Percentiles rank a stretch among this genome's conserved stretches.
These are phyloP conservation scores for Gynochthodes officinalis DNA, from an alignment of 257 asterid genomes.

Conservation along the genomic window DNA sequence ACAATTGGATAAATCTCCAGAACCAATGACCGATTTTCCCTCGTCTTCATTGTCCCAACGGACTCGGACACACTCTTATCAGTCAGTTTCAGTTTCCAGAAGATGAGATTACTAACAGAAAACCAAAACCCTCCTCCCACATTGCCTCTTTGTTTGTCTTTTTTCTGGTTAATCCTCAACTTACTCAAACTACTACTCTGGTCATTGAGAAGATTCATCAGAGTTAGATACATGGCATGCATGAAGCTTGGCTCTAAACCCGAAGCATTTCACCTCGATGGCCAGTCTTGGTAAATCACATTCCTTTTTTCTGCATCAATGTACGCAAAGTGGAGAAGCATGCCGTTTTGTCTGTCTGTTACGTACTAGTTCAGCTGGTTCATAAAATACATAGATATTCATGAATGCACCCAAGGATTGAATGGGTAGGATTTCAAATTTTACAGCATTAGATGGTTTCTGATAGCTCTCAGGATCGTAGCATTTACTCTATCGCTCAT, in stretches of 20 bases:
- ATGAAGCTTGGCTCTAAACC: slow-evolving; percentile 83
- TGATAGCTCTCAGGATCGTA: no score
- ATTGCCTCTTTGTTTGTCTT: background rate
- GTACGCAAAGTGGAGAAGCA: no score
- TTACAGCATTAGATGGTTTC: no score
- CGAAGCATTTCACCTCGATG: slow-evolving; percentile 72
- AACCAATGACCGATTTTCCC: slow-evolving; percentile 12
- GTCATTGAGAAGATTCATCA: background rate
- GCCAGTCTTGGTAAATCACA: slow-evolving; percentile 56
- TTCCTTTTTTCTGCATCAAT: background rate
- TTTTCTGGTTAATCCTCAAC: background rate
- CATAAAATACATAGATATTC: no score
- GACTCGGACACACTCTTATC: slow-evolving; percentile 40
- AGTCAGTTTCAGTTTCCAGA: slow-evolving; percentile 12
- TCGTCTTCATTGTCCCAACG: slow-evolving; percentile 26
- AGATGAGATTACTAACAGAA: background rate
- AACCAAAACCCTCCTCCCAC: background rate
- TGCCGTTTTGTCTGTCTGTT: no score
- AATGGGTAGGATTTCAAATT: no score
- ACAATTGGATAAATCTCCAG: slow-evolving; percentile 30
- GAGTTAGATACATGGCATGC: slow-evolving; percentile 46
- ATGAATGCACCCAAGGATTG: no score
- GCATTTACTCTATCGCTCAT: no score
- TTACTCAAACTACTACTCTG: background rate
- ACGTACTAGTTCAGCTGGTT: no score